Evolutionary conservation across 345 rosid genomes (phyloP).

Genomic region (Eucalyptus polybractea): DNA sequence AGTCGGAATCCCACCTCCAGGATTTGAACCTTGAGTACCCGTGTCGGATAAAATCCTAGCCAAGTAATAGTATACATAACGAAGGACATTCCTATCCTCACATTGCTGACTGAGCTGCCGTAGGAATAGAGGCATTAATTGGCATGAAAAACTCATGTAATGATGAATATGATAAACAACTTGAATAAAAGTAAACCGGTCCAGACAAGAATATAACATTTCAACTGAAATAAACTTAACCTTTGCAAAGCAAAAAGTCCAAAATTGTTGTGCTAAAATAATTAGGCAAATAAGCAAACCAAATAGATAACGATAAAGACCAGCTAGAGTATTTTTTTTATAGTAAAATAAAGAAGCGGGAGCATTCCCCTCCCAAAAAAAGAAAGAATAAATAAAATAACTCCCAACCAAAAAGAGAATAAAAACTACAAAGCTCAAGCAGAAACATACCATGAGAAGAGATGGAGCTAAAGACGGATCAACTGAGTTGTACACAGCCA

Average conservation of each 20-base stretch:
- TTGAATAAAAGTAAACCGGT: background rate
- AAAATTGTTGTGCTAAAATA: background rate
- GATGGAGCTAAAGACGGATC: constrained; percentile 99
- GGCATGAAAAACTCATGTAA: background rate
- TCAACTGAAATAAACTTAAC: background rate
- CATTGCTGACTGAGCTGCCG: constrained; percentile 94
- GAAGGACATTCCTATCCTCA: constrained; percentile 82
- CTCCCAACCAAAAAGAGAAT: no score
- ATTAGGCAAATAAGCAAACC: background rate
- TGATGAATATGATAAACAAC: background rate
- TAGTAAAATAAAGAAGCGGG: background rate
- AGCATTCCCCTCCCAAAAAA: background rate
- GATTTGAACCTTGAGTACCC: constrained; percentile 71
- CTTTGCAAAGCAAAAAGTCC: background rate
- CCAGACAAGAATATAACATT: background rate
- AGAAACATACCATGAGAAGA: constrained; percentile 79
- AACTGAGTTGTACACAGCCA: constrained; percentile 96
- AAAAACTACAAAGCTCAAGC: background rate
- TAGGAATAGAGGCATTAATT: background rate
- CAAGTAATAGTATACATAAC: constrained; percentile 97
- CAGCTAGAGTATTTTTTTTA: background rate
- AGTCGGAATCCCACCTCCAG: constrained; percentile 99
- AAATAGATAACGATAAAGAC: background rate
- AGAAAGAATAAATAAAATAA: background rate
- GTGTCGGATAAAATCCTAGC: constrained; percentile 92